Conservation (phyloP, 345 rosid species). For the thale cress (Arabidopsis thaliana) region DNA sequence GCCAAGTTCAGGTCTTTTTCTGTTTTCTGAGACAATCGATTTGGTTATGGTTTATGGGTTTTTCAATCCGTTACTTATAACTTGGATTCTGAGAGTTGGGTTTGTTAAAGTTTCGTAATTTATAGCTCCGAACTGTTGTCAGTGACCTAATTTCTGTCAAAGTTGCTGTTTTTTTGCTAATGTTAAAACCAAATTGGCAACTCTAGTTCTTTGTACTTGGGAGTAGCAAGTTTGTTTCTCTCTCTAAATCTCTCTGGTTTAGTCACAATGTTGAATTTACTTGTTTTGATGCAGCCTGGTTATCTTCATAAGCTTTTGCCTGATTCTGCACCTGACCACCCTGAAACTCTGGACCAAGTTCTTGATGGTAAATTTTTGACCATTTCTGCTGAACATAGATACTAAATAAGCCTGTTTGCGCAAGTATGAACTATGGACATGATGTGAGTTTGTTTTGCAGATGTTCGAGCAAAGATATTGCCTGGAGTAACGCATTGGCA, state of each 20-base stretch:
- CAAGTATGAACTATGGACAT: neutral
- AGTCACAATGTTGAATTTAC: conserved; percentile 5
- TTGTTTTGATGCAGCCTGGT: conserved; percentile 69
- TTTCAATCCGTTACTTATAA: neutral
- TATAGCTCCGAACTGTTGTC: neutral
- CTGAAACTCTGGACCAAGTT: conserved; percentile 74
- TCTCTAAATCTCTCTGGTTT: neutral
- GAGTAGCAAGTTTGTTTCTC: neutral
- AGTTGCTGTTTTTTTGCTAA: neutral
- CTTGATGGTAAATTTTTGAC: conserved; percentile 65
- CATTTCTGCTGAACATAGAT: neutral
- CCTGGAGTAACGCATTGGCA: conserved; percentile 96
- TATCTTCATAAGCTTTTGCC: conserved; percentile 75
- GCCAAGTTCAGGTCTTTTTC: conserved; percentile 75
- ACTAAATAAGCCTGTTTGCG: neutral
- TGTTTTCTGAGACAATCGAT: neutral
- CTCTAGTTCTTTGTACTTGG: neutral
- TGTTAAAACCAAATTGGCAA: neutral
- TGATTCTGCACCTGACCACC: conserved; percentile 77
- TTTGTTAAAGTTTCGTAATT: neutral
- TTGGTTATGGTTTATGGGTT: conserved; percentile 1
- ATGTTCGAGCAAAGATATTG: conserved; percentile 69
- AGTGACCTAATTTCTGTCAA: neutral
- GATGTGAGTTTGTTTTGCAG: conserved; percentile 46
- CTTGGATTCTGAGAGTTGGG: conserved; percentile 2